phyloP scores from a whole-genome alignment of 306 rosid species.

The Cicer arietinum region DNA sequence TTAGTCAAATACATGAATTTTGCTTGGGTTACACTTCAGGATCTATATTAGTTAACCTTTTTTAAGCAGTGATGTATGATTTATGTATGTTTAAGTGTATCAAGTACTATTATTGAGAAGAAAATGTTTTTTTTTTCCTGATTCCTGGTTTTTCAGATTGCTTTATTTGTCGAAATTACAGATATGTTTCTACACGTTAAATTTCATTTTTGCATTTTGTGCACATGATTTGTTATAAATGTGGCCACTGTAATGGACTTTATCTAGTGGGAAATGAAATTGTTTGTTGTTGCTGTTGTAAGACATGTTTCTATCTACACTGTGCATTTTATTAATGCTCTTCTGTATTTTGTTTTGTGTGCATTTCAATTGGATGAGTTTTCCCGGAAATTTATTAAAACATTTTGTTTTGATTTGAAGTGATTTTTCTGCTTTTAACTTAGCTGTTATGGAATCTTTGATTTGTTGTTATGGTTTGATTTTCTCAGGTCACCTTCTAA shows the following conservation, averaged over 20 bases:
- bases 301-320: neutral
- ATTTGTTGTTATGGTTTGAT: constrained; percentile 22
- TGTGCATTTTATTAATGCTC: constrained; percentile 1
- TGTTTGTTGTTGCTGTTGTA: neutral
- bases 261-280: neutral
- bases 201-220: neutral
- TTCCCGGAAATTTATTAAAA: neutral
- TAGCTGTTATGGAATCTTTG: constrained; percentile 1
- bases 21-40: neutral
- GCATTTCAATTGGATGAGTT: neutral
- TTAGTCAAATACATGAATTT: constrained; percentile 9
- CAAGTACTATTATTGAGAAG: neutral
- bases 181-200: neutral
- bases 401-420: neutral
- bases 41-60: neutral
- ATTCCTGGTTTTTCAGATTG: neutral
- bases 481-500: constrained; percentile 56
- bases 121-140: neutral
- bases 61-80: neutral
- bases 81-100: neutral
- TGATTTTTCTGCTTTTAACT: neutral
- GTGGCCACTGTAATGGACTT: neutral
- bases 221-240: neutral
- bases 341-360: neutral
- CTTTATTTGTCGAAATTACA: neutral